Evolutionary conservation across 2,329 filamentous ascomycete species (phyloP).

Genomic region (Trichoderma sp.): DNA sequence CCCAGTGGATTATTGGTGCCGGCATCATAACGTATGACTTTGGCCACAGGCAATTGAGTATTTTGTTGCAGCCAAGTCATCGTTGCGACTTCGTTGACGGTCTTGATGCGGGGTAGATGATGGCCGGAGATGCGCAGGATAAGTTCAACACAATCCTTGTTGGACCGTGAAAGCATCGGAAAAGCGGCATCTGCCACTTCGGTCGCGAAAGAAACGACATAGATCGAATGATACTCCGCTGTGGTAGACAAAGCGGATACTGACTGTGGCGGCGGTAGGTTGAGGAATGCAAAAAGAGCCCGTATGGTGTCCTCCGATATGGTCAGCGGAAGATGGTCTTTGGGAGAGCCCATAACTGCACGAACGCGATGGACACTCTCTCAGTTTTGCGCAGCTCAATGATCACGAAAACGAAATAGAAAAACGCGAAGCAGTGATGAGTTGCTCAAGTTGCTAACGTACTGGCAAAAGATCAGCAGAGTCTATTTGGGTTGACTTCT

Average conservation of each 20-base stretch:
- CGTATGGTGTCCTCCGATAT: not conserved
- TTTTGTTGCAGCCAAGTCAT: constrained; percentile 32
- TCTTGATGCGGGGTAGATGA: constrained; percentile 37
- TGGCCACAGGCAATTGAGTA: not conserved
- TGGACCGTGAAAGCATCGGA: not conserved
- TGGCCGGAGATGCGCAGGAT: constrained; percentile 37
- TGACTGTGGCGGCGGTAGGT: not conserved
- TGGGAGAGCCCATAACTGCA: not conserved
- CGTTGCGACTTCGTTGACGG: constrained; percentile 36
- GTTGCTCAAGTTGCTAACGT: not conserved
- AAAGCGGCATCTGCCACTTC: not conserved
- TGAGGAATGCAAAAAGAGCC: not conserved
- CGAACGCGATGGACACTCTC: not conserved
- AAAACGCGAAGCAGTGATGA: not conserved
- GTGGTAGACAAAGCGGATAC: not conserved
- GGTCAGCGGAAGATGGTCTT: not conserved
- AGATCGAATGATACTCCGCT: not conserved
- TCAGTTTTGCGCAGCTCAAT: not conserved
- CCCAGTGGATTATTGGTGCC: not conserved
- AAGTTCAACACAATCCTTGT: constrained; percentile 10
- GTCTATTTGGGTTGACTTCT: not conserved
- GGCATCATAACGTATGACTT: not conserved
- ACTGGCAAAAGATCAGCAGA: not conserved
- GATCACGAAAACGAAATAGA: not conserved
- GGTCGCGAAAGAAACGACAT: not conserved